These are phyloP conservation scores for Cryphonectria parasitica DNA, from an alignment of 2,329 filamentous ascomycete genomes.

Conservation along the genomic window DNA sequence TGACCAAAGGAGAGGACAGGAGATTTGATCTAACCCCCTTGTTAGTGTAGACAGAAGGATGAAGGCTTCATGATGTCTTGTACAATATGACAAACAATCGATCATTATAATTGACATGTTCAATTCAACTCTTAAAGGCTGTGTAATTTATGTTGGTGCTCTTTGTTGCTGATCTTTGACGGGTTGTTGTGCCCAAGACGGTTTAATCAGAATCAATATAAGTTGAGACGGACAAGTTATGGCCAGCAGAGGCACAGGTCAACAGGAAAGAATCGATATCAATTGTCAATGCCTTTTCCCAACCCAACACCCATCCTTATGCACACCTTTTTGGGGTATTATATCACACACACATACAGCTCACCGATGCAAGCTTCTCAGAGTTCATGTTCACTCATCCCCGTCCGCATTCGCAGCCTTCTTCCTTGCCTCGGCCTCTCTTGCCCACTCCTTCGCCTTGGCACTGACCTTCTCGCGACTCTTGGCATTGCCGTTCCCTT, in stretches of 20 bases:
- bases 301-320: constrained; percentile 2
- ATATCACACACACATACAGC: constrained; percentile 1
- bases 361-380: neutral
- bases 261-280: neutral
- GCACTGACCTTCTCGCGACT: constrained; percentile 71
- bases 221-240: neutral
- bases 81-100: neutral
- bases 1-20: neutral
- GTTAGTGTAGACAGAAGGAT: neutral
- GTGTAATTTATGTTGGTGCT: neutral
- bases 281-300: neutral
- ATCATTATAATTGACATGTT: neutral
- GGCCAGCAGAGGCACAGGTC: neutral
- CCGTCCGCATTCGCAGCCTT: constrained; percentile 37
- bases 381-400: constrained; percentile 20
- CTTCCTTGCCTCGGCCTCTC: constrained; percentile 47
- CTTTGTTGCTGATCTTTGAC: neutral
- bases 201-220: neutral
- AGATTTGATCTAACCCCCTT: neutral
- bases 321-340: neutral
- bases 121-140: neutral
- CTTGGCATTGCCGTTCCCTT: constrained; percentile 70
- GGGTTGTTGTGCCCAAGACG: neutral
- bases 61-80: too few relatives aligned
- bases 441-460: constrained; percentile 72